phyloP scores from a whole-genome alignment of 164 flowering plant genomes.

The Piper betle region DNA sequence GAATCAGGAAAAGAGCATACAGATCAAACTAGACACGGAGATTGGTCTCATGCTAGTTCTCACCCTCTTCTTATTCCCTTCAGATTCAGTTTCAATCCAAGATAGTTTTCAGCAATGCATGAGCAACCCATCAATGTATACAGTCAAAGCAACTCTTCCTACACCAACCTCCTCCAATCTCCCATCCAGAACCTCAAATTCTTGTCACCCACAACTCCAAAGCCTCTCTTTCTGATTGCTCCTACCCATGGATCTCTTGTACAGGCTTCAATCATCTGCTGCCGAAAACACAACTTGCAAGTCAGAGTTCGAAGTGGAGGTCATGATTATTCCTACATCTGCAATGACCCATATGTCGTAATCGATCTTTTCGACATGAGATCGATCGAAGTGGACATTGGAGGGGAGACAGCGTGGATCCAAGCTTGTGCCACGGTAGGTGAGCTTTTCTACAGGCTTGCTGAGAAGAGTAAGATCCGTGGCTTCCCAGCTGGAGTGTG shows the following conservation, averaged over 20 bases:
- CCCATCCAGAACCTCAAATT: constrained; percentile 9
- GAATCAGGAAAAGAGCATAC: not conserved
- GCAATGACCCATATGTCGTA: constrained; percentile 9
- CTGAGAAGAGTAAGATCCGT: constrained; percentile 7
- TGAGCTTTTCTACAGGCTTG: constrained; percentile 19
- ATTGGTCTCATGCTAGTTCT: not conserved
- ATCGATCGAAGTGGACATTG: constrained; percentile 8
- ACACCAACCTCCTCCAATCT: constrained; percentile 7
- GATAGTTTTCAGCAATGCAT: constrained; percentile 1
- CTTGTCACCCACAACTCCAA: constrained; percentile 4
- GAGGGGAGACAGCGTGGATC: constrained; percentile 16
- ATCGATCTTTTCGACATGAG: constrained; percentile 14
- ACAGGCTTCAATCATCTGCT: constrained; percentile 16
- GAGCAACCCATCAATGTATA: not conserved
- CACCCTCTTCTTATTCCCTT: not conserved
- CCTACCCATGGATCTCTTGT: constrained; percentile 11
- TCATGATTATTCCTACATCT: constrained; percentile 20
- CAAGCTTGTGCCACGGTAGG: constrained; percentile 21
- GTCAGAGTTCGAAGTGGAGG: constrained; percentile 19
- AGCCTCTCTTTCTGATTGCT: constrained; percentile 13
- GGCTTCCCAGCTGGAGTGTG: constrained; percentile 14
- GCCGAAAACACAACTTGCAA: constrained; percentile 6
- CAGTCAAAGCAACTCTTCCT: not conserved
- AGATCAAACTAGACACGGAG: not conserved
- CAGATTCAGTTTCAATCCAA: not conserved